Evolutionary conservation across 208 protist species (phyloP), one percentile per base, ranked within the genome.

Genomic region (Naegleria fowleri): DNA sequence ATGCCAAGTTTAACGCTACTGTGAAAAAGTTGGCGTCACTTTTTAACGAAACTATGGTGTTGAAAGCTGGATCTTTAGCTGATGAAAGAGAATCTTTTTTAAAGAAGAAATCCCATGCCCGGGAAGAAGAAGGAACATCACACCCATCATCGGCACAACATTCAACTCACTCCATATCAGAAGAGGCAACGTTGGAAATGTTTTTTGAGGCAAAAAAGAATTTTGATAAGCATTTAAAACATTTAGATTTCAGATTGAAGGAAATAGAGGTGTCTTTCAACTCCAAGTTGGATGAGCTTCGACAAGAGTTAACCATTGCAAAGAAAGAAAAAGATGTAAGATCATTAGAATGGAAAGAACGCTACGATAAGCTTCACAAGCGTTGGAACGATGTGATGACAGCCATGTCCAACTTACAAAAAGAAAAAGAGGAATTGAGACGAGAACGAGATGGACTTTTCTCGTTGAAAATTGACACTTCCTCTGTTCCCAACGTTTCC

Each of bases 361-460:
- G 85, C 38, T 88, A 88, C 55, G 85, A 88, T 48, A 88, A 88
- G 55, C 38, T 88, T 5, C 85, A 88, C 15, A 33, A 58, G 4
- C 1, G 85, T 39, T 88, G 85, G 85, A 55, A 39, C 15, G 85
- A 88, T 15, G 6, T 29, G 2, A 88, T 58, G 16, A 16, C 25
- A 16, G 15, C 51, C 39, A 39, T 88, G 85, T 15, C 19, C 16
- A n/a, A 36, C 6, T 88, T 88, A 58, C 85, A 88, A 88, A 38
- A 58, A 22, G 85, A 88, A 88, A 88, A 88, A 25, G 85, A 88
- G 58, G 43, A 51, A 58, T n/a, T 88, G 16, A 88, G 85, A 88
- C n/a, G 38, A 58, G n/a, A 88, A 19, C 51, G 85, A 88, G 85
- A 88, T 38, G 11, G 5, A 7, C 33, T 88, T 7, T 39, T 59